These are phyloP conservation scores for Backusella westeae DNA, from an alignment of 192 early-diverging fungal species.

Conservation along the genomic window DNA sequence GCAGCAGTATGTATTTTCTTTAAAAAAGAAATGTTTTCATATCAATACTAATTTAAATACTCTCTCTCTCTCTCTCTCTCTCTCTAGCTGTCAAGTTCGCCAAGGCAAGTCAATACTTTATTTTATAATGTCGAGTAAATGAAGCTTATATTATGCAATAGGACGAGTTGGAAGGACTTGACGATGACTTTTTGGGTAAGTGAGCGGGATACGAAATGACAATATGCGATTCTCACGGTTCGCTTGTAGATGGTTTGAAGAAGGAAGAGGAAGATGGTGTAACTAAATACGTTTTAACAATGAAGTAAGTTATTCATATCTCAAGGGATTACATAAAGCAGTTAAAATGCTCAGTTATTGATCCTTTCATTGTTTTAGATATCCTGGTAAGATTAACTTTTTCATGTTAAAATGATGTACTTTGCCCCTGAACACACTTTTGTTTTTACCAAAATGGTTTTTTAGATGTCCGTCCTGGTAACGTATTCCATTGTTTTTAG, in stretches of 20 bases:
- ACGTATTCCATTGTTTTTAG: background rate
- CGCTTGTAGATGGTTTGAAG: slow-evolving; percentile 38
- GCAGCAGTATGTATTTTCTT: slow-evolving; percentile 41
- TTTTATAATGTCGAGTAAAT: background rate
- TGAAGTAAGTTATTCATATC: slow-evolving; percentile 59
- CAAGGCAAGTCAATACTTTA: slow-evolving; percentile 16
- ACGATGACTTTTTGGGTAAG: slow-evolving; percentile 62
- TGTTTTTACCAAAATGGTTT: background rate
- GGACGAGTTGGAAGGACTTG: slow-evolving; percentile 72
- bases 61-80: background rate
- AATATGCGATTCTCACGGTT: background rate
- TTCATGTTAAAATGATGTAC: background rate
- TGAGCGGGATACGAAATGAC: background rate
- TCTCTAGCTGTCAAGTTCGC: slow-evolving; percentile 48
- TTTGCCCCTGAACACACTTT: background rate
- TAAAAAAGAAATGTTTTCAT: slow-evolving; percentile 26
- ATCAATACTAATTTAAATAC: slow-evolving; percentile 7
- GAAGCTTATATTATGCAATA: background rate
- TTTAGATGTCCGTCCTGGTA: slow-evolving; percentile 32
- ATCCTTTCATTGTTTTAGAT: background rate
- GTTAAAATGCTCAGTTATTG: background rate
- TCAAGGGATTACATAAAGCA: background rate
- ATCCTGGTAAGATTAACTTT: slow-evolving; percentile 13
- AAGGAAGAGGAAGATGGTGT: slow-evolving; percentile 60
- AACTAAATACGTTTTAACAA: slow-evolving; percentile 63